Evolutionary conservation across 148 eudicot species (phyloP), one percentile per base, ranked within the genome.

Genomic region (Cornus kousa): DNA sequence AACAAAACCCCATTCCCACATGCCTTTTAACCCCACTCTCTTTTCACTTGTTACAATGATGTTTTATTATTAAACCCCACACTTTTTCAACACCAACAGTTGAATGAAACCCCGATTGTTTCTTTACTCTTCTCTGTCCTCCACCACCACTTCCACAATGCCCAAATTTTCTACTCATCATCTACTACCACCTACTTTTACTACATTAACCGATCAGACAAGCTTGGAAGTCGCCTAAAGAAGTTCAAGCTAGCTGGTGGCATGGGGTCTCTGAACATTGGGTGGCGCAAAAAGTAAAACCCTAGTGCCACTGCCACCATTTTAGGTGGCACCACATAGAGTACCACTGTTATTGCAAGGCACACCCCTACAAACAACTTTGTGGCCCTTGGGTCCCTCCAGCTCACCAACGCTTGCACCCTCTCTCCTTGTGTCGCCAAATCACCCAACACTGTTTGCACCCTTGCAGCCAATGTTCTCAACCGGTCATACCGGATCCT

Each of bases 221-320:
- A 87, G 48, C 99, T 94, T 12, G 98, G 99, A 40, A 96, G 91
- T 68, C 99, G 75, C 71, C 97, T 87, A 81, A 96, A 96, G 86
- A 96, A 94, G 83, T 92, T 96, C 80, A 96, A 74, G 84, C 90
- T 90, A 8, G 98, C 85, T 28, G 97, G 97, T 24, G 99, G 99
- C 99, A 96, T 92, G 1, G 98, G 95, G 69, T 94, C 99, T 80
- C 99, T 86, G 77, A 96, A 96, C 99, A 96, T 96, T 9, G 99
- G 99, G 80, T 96, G 99, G 79, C 99, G 88, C 83, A 96, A 82
- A 81, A 89, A 96, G 79, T 94, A 96, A 78, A 96, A 96, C 9
- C 99, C 99, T 19, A 96, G 91, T 5, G 99, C 99, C 80, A 96
- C 99, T 0, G 99, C 99, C 23, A 91, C 99, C 99, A 96, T 96